A percentile compares a stretch with the other conserved stretches of the same genome.
These are phyloP conservation scores for Pseudogymnoascus verrucosus DNA, from an alignment of 2,329 filamentous ascomycete species.

Conservation along the genomic window DNA sequence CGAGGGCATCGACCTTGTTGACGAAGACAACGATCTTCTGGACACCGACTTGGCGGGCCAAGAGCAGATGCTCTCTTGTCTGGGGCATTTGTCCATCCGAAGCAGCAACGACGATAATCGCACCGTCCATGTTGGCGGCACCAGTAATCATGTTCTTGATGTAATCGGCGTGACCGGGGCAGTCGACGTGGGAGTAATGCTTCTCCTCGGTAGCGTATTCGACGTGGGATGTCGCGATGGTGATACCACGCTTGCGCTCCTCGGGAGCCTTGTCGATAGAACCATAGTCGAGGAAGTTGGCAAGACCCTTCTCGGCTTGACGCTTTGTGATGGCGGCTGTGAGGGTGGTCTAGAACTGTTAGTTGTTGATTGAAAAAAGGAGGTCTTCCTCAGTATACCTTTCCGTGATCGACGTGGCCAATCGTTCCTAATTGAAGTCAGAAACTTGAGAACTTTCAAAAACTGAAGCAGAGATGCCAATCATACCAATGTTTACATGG, in stretches of 20 bases:
- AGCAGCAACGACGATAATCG: slow-evolving; percentile 96
- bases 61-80: slow-evolving; percentile 94
- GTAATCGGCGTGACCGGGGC: slow-evolving; percentile 99
- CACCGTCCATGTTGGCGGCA: slow-evolving; percentile 98
- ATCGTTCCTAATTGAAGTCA: slow-evolving; percentile 62
- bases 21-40: slow-evolving; percentile 98
- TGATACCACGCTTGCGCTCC: slow-evolving; percentile 99
- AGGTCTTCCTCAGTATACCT: slow-evolving; percentile 48
- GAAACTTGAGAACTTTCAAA: slow-evolving; percentile 11
- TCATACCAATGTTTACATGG: slow-evolving; percentile 91
- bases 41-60: slow-evolving; percentile 96
- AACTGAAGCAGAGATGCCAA: neutral
- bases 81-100: slow-evolving; percentile 99
- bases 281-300: slow-evolving; percentile 94
- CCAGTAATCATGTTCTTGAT: slow-evolving; percentile 99
- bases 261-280: slow-evolving; percentile 98
- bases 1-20: slow-evolving; percentile 97
- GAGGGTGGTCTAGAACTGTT: slow-evolving; percentile 69
- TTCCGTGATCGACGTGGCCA: slow-evolving; percentile 99
- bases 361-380: slow-evolving; percentile 15
- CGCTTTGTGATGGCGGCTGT: slow-evolving; percentile 98
- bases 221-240: slow-evolving; percentile 96
- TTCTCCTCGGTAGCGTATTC: slow-evolving; percentile 91
- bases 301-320: slow-evolving; percentile 88
- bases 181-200: slow-evolving; percentile 99